Evolutionary conservation across 2,329 filamentous ascomycete species (phyloP), one percentile per base, ranked within the genome.

Genomic region (Achaetomium macrosporum): DNA sequence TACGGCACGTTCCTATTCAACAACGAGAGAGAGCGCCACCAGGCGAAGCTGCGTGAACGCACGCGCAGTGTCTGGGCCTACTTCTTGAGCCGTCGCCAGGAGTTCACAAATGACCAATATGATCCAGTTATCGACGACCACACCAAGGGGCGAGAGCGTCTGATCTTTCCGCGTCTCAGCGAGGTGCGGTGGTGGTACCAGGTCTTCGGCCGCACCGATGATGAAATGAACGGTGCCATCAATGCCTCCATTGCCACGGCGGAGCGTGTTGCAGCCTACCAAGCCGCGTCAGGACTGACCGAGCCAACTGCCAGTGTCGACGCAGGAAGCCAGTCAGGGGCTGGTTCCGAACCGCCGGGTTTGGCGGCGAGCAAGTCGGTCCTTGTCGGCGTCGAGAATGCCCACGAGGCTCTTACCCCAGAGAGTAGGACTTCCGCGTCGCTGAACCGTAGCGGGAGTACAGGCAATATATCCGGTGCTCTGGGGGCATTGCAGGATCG

Each of bases 1-100:
- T 99, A 96, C 59, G 93, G 93, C 42, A 96, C 92, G 0, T 99
- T 99, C 67, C 76, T 99, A 5, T 96, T 88, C 70, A 96, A 99
- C 71, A 95, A 83, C 51, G 93, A 99, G 68, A 93, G 90, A 64
- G 88, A 96, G 63, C 84, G 93, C 3, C 74, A 82, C 15, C 87
- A 93, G 41, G 79, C 82, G 19, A 77, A 76, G 29, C 83, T 88
- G 1, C 74, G 76, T 37, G 84, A 90, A 62, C 78, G 82, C 50
- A 95, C 90, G 3, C 79, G 87, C 3, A 95, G 89, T 19, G 93
- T 96, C 1, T 99, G 93, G 93, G 87, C 93, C 61, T 96, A 97
- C 67, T 97, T 99, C 69, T 73, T 97, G 8, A 83, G 87, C 41
- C 82, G 91, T 11, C 84, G 81, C 59, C 75, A 81, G 17, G 88